phyloP scores from a whole-genome alignment of 2,329 filamentous ascomycete species.

The Aspergillus quadrilineatus region DNA sequence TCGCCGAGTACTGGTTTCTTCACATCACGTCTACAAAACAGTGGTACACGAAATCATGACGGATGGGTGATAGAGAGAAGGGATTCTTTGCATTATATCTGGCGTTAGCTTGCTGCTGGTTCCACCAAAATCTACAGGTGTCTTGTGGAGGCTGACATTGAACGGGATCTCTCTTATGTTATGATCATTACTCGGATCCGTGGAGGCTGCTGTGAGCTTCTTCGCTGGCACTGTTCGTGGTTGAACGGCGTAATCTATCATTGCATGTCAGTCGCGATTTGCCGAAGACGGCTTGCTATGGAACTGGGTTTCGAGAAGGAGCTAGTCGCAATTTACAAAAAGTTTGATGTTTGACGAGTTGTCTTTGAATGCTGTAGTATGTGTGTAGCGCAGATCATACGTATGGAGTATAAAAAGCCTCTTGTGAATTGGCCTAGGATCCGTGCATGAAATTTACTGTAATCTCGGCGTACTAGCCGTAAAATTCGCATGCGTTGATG shows the following conservation, averaged over 20 bases:
- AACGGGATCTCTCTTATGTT: conserved; percentile 29
- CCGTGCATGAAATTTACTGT: background rate
- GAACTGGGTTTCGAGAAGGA: conserved; percentile 31
- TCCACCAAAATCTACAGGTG: conserved; percentile 34
- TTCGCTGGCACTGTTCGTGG: conserved; percentile 36
- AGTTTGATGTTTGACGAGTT: conserved; percentile 20
- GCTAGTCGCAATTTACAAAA: conserved; percentile 25
- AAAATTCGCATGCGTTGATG: background rate
- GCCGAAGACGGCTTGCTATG: conserved; percentile 26
- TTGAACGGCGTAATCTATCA: conserved; percentile 25
- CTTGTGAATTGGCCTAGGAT: background rate
- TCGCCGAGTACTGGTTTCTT: conserved; percentile 26
- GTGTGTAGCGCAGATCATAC: background rate
- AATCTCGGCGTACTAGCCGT: background rate
- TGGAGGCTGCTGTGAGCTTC: conserved; percentile 35
- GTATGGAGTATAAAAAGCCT: too few relatives aligned
- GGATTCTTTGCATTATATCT: conserved; percentile 44
- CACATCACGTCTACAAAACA: conserved; percentile 20
- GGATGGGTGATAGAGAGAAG: conserved; percentile 30
- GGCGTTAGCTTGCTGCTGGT: conserved; percentile 42
- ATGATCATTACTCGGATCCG: conserved; percentile 36
- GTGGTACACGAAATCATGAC: conserved; percentile 23
- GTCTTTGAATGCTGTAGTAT: conserved; percentile 3
- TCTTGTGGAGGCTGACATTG: conserved; percentile 32
- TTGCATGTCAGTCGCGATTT: conserved; percentile 27